Evolutionary conservation across 1,284 basidiomycete species (phyloP).

Genomic region (Moesziomyces aphidis): DNA sequence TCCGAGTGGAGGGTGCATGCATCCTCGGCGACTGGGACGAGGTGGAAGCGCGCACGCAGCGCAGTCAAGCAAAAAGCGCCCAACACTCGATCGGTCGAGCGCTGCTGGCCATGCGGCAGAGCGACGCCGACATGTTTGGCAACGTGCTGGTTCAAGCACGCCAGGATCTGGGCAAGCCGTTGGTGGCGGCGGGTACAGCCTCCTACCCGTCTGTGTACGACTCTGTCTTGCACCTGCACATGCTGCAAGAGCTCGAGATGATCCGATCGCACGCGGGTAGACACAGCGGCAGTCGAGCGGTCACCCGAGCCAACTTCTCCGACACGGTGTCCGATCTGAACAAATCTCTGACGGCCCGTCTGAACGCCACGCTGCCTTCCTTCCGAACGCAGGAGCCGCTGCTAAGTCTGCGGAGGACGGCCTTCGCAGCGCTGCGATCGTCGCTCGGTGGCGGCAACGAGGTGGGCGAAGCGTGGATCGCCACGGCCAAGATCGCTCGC

Average conservation of each 20-base stretch:
- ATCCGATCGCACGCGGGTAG: conserved; percentile 66
- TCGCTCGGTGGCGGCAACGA: conserved; percentile 63
- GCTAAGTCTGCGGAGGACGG: conserved; percentile 87
- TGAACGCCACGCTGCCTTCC: conserved; percentile 84
- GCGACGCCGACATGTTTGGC: conserved; percentile 58
- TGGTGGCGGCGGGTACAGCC: conserved; percentile 81
- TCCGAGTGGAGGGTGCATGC: conserved; percentile 93
- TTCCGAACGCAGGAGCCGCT: conserved; percentile 93
- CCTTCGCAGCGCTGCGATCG: conserved; percentile 72
- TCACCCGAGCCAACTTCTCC: conserved; percentile 68
- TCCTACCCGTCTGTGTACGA: conserved; percentile 87
- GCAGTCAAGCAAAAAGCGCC: conserved; percentile 73
- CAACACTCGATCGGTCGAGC: conserved; percentile 84
- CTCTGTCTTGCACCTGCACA: conserved; percentile 85
- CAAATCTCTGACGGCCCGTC: conserved; percentile 73
- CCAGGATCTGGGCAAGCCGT: conserved; percentile 80
- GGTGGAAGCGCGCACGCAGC: conserved; percentile 53
- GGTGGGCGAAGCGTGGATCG: conserved; percentile 77
- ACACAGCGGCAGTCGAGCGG: conserved; percentile 4
- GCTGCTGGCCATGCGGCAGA: conserved; percentile 80
- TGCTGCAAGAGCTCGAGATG: conserved; percentile 86
- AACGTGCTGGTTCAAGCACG: conserved; percentile 77
- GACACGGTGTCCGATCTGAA: conserved; percentile 48
- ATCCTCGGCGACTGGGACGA: conserved; percentile 92
- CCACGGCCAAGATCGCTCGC: conserved; percentile 92